Conservation (phyloP, 1,284 basidiomycete genomes). For the Cryptococcus maquisensis region DNA sequence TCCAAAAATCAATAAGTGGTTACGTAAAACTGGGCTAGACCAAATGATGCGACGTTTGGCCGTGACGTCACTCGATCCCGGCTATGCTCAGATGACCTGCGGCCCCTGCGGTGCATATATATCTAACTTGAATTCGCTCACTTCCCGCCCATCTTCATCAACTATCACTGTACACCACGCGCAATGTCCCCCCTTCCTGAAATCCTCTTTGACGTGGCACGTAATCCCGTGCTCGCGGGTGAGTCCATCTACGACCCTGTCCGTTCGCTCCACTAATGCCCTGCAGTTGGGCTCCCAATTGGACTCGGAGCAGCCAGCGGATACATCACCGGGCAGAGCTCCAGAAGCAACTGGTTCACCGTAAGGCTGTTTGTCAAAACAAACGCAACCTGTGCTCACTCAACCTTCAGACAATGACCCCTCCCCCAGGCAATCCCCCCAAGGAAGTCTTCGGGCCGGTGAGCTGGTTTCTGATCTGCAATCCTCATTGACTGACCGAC, state of each 20-base stretch:
- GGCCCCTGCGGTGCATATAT: not conserved
- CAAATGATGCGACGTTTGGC: not conserved
- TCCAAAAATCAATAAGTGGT: not conserved
- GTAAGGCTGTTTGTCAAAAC: constrained; percentile 40
- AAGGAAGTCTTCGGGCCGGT: constrained; percentile 57
- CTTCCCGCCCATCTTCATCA: not conserved
- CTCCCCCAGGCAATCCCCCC: constrained; percentile 50
- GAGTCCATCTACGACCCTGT: constrained; percentile 7
- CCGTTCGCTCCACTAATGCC: not conserved
- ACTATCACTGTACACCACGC: not conserved
- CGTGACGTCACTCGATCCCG: not conserved
- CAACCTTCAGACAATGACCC: constrained; percentile 26
- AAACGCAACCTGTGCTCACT: not conserved
- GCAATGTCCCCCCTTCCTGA: constrained; percentile 47
- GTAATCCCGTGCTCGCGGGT: constrained; percentile 58
- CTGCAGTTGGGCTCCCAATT: constrained; percentile 58
- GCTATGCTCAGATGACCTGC: not conserved
- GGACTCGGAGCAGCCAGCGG: constrained; percentile 58
- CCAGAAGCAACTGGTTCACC: constrained; percentile 60
- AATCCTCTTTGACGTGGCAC: constrained; percentile 57
- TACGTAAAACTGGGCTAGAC: not conserved
- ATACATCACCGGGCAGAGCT: constrained; percentile 48
- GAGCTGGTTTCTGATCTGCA: not conserved
- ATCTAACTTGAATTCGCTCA: not conserved
- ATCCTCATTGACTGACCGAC: not conserved